phyloP scores from a whole-genome alignment of 2,329 filamentous ascomycete species.

The Epichloe scottii region DNA sequence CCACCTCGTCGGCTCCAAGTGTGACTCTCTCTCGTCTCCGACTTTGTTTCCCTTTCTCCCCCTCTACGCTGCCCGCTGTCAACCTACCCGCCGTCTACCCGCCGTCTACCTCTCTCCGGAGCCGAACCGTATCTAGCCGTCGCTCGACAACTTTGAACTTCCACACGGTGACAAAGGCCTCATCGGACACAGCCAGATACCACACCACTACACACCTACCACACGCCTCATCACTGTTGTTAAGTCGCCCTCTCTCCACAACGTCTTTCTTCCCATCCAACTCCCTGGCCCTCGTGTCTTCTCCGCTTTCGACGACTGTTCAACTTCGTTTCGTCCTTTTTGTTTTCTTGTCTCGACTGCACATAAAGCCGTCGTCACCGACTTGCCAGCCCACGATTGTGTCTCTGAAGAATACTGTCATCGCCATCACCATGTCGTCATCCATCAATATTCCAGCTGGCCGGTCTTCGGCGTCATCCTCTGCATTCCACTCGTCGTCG shows the following conservation, averaged over 20 bases:
- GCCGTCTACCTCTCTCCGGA: neutral
- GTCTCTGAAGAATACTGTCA: neutral
- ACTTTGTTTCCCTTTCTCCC: neutral
- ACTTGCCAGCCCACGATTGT: neutral
- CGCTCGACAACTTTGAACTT: neutral
- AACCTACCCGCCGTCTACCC: neutral
- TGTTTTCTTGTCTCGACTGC: neutral
- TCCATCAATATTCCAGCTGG: constrained; percentile 55
- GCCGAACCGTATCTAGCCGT: neutral
- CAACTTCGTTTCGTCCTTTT: neutral
- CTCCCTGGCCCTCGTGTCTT: neutral
- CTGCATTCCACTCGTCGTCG: constrained; percentile 25
- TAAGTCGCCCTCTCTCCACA: neutral
- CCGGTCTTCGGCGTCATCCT: constrained; percentile 21
- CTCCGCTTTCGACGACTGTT: neutral
- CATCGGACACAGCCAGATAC: neutral
- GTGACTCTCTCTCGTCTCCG: neutral
- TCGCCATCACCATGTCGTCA: constrained; percentile 41
- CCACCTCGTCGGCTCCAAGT: neutral
- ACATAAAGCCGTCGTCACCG: neutral
- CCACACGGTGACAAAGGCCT: neutral
- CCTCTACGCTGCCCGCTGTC: neutral
- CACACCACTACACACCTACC: neutral
- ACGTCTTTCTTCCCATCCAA: neutral
- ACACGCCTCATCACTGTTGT: neutral